Conservation (phyloP, 225 moss, liverwort and hornwort genomes). For the Bryum argenteum region DNA sequence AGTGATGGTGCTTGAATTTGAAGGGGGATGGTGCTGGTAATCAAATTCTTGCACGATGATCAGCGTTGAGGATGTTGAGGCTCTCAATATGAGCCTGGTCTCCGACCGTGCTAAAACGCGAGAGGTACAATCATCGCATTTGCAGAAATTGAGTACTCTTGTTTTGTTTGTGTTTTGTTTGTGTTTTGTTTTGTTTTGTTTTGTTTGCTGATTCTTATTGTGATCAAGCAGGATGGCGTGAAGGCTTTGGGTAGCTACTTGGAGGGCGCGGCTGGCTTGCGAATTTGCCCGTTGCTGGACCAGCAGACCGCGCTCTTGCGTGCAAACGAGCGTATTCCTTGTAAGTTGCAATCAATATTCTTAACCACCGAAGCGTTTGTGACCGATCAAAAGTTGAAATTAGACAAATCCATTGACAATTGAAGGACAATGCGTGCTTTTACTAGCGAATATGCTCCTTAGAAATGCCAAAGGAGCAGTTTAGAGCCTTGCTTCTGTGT, state of each 20-base stretch:
- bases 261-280: slow-evolving; percentile 69
- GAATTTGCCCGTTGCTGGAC: slow-evolving; percentile 83
- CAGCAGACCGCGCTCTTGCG: slow-evolving; percentile 77
- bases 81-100: slow-evolving; percentile 69
- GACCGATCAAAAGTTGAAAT: too few relatives aligned
- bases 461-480: too few relatives aligned
- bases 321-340: slow-evolving; percentile 69
- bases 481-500: too few relatives aligned
- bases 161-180: neutral
- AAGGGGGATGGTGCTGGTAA: neutral
- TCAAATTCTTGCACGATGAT: slow-evolving; percentile 43
- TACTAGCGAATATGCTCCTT: too few relatives aligned
- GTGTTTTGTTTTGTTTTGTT: neutral
- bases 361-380: too few relatives aligned
- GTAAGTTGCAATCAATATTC: slow-evolving; percentile 40
- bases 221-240: slow-evolving; percentile 68
- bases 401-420: too few relatives aligned
- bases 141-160: too few relatives aligned
- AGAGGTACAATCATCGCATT: slow-evolving; percentile 56
- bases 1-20: neutral
- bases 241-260: slow-evolving; percentile 77
- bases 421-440: too few relatives aligned
- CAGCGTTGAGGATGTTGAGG: slow-evolving; percentile 78
- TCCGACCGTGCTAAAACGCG: slow-evolving; percentile 85
- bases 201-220: neutral